Percentiles rank a stretch among this genome's conserved stretches.
These are phyloP conservation scores for Kodamaea jinghongensis DNA, from an alignment of 805 yeast species.

Conservation along the genomic window DNA sequence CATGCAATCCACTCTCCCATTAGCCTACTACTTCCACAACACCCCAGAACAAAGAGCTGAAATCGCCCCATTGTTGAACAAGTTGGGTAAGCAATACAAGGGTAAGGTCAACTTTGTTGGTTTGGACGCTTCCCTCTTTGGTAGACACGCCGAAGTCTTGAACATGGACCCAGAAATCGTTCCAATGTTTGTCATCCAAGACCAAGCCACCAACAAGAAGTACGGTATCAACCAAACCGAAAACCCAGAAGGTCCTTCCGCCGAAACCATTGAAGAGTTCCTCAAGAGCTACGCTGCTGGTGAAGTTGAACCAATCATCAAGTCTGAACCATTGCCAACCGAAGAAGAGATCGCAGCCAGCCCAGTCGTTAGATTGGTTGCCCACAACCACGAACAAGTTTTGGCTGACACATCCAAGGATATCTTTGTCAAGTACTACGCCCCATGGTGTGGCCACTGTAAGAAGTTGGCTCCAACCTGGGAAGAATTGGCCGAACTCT, in stretches of 20 bases:
- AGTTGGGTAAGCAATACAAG: constrained; percentile 70
- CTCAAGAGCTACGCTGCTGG: constrained; percentile 65
- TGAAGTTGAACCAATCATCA: constrained; percentile 65
- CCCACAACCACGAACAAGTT: constrained; percentile 72
- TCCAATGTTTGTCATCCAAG: constrained; percentile 90
- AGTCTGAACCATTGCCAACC: constrained; percentile 85
- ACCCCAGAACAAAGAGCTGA: constrained; percentile 62
- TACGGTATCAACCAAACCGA: constrained; percentile 68
- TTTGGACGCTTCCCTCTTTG: constrained; percentile 75
- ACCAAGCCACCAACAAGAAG: constrained; percentile 63
- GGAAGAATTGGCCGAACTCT: constrained; percentile 79
- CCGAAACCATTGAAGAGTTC: constrained; percentile 54
- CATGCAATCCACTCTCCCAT: constrained; percentile 69
- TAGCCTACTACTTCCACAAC: constrained; percentile 85
- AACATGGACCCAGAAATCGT: constrained; percentile 76
- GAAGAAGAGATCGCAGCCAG: constrained; percentile 58
- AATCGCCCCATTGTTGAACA: constrained; percentile 49
- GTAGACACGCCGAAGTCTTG: constrained; percentile 82
- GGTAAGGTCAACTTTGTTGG: constrained; percentile 87
- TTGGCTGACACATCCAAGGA: constrained; percentile 59
- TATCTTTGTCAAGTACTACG: constrained; percentile 86
- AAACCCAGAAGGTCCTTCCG: constrained; percentile 45
- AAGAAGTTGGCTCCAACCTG: constrained; percentile 84
- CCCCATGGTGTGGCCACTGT: constrained; percentile 98
- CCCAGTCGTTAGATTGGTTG: constrained; percentile 75